phyloP scores from a whole-genome alignment of 768 basidiomycete genomes.

The Tulasnella sp. region DNA sequence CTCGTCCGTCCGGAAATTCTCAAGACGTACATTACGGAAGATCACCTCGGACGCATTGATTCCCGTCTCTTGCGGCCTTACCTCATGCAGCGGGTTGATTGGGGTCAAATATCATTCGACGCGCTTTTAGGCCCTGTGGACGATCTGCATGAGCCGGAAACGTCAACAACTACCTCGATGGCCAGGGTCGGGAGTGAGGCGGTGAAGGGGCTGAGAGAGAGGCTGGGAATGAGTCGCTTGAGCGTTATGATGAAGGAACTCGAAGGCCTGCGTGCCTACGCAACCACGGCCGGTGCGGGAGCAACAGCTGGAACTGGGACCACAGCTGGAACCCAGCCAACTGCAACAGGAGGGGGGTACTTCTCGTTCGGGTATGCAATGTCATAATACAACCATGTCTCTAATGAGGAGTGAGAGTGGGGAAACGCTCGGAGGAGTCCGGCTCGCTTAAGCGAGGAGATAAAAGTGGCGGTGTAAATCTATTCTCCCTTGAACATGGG shows the following conservation, averaged over 20 bases:
- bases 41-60: slow-evolving; percentile 87
- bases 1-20: slow-evolving; percentile 92
- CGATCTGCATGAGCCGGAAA: background rate
- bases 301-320: background rate
- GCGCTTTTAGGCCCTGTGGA: background rate
- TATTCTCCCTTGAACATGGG: slow-evolving; percentile 77
- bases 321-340: background rate
- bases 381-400: background rate
- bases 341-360: background rate
- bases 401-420: background rate
- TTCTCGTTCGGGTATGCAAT: background rate
- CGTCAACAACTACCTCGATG: background rate
- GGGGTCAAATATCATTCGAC: slow-evolving; percentile 38
- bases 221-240: slow-evolving; percentile 53
- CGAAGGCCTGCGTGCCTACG: slow-evolving; percentile 42
- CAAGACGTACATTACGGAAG: slow-evolving; percentile 89
- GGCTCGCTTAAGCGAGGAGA: background rate
- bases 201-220: slow-evolving; percentile 46
- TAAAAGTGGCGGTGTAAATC: background rate
- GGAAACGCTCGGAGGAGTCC: background rate
- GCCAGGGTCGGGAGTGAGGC: slow-evolving; percentile 19
- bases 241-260: slow-evolving; percentile 84
- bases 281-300: background rate
- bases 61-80: slow-evolving; percentile 78
- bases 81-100: slow-evolving; percentile 81